These are phyloP conservation scores for Microsporum ferrugineum DNA, from an alignment of 2,329 filamentous ascomycete genomes.

Conservation along the genomic window DNA sequence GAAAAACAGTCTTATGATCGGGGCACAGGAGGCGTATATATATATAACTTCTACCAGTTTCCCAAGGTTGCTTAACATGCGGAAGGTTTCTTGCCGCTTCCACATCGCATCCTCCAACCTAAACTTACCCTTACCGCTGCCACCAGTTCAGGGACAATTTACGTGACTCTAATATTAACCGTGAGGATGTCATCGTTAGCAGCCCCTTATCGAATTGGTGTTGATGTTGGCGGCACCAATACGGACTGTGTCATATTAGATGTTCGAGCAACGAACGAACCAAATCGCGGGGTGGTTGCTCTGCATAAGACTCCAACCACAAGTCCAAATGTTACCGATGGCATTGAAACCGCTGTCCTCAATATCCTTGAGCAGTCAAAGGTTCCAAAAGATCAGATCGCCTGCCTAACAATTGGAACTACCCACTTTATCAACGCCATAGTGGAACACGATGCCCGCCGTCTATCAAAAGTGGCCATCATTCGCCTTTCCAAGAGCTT, in stretches of 20 bases:
- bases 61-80: background rate
- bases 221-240: constrained; percentile 33
- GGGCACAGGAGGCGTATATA: background rate
- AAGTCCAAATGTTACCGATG: constrained; percentile 32
- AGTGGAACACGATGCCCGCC: constrained; percentile 39
- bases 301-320: constrained; percentile 31
- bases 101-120: background rate
- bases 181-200: background rate
- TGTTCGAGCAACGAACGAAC: constrained; percentile 17
- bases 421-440: constrained; percentile 45
- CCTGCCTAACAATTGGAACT: constrained; percentile 41
- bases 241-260: constrained; percentile 27
- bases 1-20: background rate
- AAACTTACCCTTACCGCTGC: background rate
- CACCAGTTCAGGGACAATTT: too few species aligned
- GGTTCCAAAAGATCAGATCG: constrained; percentile 25
- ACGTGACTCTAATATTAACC: background rate
- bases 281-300: constrained; percentile 22
- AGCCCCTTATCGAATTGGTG: constrained; percentile 19
- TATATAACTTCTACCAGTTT: background rate
- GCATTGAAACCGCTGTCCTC: constrained; percentile 30
- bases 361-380: constrained; percentile 26
- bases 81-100: background rate
- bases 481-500: constrained; percentile 41
- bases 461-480: constrained; percentile 43